Conservation (phyloP, 2,329 filamentous ascomycete genomes). For the Colletotrichum sp. region DNA sequence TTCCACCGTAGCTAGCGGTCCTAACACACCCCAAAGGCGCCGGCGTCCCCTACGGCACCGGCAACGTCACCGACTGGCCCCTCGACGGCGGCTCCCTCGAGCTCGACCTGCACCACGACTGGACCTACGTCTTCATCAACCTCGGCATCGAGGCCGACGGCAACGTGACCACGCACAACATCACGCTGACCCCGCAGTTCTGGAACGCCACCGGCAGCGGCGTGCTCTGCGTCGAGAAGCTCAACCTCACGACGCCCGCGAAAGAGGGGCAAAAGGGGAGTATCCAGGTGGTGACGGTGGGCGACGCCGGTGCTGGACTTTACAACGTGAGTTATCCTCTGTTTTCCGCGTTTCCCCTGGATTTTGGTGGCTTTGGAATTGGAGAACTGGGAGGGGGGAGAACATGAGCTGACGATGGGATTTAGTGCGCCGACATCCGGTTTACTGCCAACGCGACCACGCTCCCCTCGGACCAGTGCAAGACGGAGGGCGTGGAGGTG, state of each 20-base stretch:
- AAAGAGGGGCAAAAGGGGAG: slow-evolving; percentile 67
- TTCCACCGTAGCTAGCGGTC: no score
- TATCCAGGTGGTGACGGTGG: slow-evolving; percentile 72
- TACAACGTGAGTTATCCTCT: slow-evolving; percentile 61
- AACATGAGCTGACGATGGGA: slow-evolving; percentile 9
- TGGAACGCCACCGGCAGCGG: slow-evolving; percentile 66
- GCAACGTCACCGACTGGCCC: slow-evolving; percentile 59
- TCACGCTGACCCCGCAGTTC: slow-evolving; percentile 65
- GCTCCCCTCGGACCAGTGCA: slow-evolving; percentile 56
- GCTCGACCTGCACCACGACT: slow-evolving; percentile 56
- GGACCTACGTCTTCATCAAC: slow-evolving; percentile 60
- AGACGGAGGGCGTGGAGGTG: slow-evolving; percentile 59
- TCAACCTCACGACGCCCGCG: slow-evolving; percentile 59
- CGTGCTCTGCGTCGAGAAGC: slow-evolving; percentile 67
- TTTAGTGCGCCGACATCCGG: slow-evolving; percentile 76
- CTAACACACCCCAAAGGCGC: slow-evolving; percentile 41
- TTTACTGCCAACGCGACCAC: slow-evolving; percentile 59
- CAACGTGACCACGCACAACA: slow-evolving; percentile 69
- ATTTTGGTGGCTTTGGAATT: rapidly evolving
- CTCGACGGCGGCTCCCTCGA: slow-evolving; percentile 52
- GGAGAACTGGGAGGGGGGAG: no score
- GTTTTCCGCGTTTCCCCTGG: no score
- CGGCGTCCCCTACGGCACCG: slow-evolving; percentile 46
- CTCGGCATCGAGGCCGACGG: slow-evolving; percentile 49
- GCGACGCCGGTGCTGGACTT: slow-evolving; percentile 61